Evolutionary conservation across 805 yeast species (phyloP).

Genomic region (Metschnikowia similis): DNA sequence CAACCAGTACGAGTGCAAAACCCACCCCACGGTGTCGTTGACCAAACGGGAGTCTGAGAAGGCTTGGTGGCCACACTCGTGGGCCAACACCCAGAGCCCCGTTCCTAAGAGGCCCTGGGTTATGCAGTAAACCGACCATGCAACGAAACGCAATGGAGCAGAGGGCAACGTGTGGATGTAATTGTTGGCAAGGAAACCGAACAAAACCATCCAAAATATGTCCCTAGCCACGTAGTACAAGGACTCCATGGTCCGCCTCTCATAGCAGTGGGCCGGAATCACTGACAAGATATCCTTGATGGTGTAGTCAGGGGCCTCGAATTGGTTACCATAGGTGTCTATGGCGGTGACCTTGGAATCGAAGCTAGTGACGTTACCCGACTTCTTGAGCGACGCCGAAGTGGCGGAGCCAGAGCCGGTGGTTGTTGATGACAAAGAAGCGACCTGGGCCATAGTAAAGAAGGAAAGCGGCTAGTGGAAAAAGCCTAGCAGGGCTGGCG

Average conservation of each 20-base stretch:
- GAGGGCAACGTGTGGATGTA: constrained; percentile 43
- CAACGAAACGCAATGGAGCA: constrained; percentile 41
- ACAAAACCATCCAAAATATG: constrained; percentile 42
- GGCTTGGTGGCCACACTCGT: constrained; percentile 90
- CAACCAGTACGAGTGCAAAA: constrained; percentile 68
- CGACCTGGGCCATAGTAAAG: constrained; percentile 13
- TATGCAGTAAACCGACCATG: constrained; percentile 56
- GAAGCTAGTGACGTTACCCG: constrained; percentile 43
- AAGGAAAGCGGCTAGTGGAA: background rate
- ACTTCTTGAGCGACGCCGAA: constrained; percentile 20
- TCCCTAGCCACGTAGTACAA: constrained; percentile 68
- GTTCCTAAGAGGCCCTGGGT: constrained; percentile 65
- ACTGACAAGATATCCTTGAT: constrained; percentile 70
- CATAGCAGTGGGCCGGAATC: constrained; percentile 72
- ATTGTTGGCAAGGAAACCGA: constrained; percentile 52
- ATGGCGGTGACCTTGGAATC: constrained; percentile 38
- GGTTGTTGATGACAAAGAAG: constrained; percentile 11
- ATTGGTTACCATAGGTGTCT: constrained; percentile 62
- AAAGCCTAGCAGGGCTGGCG: background rate
- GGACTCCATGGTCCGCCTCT: constrained; percentile 53
- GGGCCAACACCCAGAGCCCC: constrained; percentile 83
- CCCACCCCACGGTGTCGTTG: constrained; percentile 81
- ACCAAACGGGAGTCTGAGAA: constrained; percentile 68
- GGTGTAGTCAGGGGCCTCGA: constrained; percentile 69
- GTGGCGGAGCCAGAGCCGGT: constrained; percentile 8